Percentiles rank a stretch among this genome's conserved stretches.
Evolutionary conservation across 2,329 filamentous ascomycete species (phyloP).

Genomic region (Nemania bipapillata): DNA sequence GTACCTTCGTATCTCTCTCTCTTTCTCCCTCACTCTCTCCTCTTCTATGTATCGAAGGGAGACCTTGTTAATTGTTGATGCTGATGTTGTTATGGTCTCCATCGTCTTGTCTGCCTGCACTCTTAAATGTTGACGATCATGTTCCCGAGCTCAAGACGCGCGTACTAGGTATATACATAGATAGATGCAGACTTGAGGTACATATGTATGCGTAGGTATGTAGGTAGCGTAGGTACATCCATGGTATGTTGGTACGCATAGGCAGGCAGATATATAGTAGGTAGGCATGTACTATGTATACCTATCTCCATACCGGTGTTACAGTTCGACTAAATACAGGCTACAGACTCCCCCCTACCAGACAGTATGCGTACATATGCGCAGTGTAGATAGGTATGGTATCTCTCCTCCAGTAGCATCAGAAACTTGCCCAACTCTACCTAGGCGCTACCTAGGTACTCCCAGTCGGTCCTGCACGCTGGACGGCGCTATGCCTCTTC

Average conservation of each 20-base stretch:
- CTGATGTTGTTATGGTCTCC: too few species aligned
- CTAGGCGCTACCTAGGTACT: constrained; percentile 9
- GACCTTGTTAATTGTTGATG: too few species aligned
- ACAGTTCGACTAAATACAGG: constrained; percentile 10
- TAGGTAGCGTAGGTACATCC: too few species aligned
- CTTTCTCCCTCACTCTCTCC: constrained; percentile 7
- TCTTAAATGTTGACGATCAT: not conserved
- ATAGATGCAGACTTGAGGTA: not conserved
- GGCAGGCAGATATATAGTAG: not conserved
- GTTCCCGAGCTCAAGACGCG: not conserved
- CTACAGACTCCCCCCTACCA: constrained; percentile 7
- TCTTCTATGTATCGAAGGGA: not conserved
- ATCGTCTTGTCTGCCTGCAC: not conserved
- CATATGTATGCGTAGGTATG: not conserved
- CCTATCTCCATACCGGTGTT: not conserved
- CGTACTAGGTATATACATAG: not conserved
- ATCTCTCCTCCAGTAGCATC: constrained; percentile 26
- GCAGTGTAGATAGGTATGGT: too few species aligned
- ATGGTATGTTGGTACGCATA: not conserved
- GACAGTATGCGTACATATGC: constrained; percentile 17
- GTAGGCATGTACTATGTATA: not conserved
- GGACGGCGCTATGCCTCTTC: constrained; percentile 36
- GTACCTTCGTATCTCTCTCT: not conserved
- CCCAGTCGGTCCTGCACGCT: constrained; percentile 40
- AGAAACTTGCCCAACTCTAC: constrained; percentile 27